These are phyloP conservation scores for Clonostachys sp. DNA, from an alignment of 2,329 filamentous ascomycete genomes.

Conservation along the genomic window DNA sequence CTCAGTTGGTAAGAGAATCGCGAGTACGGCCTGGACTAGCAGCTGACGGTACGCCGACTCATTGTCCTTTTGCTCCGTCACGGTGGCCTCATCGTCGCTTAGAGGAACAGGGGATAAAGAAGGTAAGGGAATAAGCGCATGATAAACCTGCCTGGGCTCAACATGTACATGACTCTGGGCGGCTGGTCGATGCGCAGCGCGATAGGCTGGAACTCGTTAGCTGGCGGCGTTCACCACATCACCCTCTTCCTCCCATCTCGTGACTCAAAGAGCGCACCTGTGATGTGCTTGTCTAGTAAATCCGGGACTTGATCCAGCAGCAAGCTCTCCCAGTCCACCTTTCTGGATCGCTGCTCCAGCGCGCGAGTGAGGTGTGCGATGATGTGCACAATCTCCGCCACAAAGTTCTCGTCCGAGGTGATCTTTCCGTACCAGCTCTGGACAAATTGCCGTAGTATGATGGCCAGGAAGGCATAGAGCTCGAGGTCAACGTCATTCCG, in stretches of 20 bases:
- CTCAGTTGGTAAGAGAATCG: slow-evolving; percentile 84
- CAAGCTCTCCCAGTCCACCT: slow-evolving; percentile 77
- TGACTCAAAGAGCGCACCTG: slow-evolving; percentile 47
- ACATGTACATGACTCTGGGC: slow-evolving; percentile 55
- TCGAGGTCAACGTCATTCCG: slow-evolving; percentile 91
- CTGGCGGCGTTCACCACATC: background rate
- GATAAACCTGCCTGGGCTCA: slow-evolving; percentile 69
- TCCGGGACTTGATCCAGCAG: slow-evolving; percentile 84
- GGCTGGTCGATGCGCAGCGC: slow-evolving; percentile 57
- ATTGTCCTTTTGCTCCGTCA: slow-evolving; percentile 64
- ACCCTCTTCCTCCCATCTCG: background rate
- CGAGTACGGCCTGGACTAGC: slow-evolving; percentile 76
- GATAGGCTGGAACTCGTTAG: slow-evolving; percentile 55
- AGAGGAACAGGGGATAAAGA: slow-evolving; percentile 73
- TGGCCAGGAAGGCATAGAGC: slow-evolving; percentile 86
- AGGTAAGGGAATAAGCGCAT: slow-evolving; percentile 77
- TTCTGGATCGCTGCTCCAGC: slow-evolving; percentile 78
- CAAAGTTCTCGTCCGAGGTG: slow-evolving; percentile 83
- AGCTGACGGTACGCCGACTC: slow-evolving; percentile 84
- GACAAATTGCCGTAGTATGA: slow-evolving; percentile 86
- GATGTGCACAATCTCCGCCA: slow-evolving; percentile 82
- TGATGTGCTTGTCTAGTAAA: slow-evolving; percentile 74
- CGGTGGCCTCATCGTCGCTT: slow-evolving; percentile 40
- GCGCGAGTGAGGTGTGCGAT: slow-evolving; percentile 89
- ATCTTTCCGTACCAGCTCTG: slow-evolving; percentile 92